Evolutionary conservation across 2,329 filamentous ascomycete genomes (phyloP).

Genomic region (Arthrobotrys megalospora): DNA sequence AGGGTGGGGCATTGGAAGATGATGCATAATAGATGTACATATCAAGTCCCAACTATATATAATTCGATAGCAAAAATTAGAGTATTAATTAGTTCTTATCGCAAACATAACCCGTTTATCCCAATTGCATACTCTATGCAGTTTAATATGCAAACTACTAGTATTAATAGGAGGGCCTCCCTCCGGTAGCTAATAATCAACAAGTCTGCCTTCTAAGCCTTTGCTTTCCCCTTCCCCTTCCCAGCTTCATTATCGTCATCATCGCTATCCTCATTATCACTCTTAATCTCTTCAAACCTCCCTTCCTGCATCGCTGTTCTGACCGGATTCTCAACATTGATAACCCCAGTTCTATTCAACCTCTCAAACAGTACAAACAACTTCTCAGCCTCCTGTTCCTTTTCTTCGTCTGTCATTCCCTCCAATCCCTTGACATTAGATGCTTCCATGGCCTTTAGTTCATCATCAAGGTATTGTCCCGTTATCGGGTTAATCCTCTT

Average conservation of each 20-base stretch:
- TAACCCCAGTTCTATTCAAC: constrained; percentile 83
- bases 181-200: too few species aligned
- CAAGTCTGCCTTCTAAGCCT: background rate
- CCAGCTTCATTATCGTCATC: constrained; percentile 20
- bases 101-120: too few species aligned
- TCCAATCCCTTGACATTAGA: constrained; percentile 66
- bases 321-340: constrained; percentile 85
- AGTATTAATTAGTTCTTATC: too few species aligned
- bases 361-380: constrained; percentile 92
- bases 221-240: constrained; percentile 39
- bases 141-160: too few species aligned
- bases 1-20: background rate
- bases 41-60: too few species aligned
- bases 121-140: too few species aligned
- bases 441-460: constrained; percentile 68
- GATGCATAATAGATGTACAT: background rate
- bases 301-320: constrained; percentile 79
- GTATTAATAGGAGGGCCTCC: too few species aligned
- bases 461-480: constrained; percentile 81
- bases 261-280: constrained; percentile 35
- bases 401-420: constrained; percentile 91
- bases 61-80: too few species aligned
- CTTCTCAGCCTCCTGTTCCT: constrained; percentile 89
- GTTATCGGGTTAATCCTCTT: constrained; percentile 83
- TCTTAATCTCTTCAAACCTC: constrained; percentile 76